Percentiles rank a stretch among this genome's conserved stretches.
phyloP scores from a whole-genome alignment of 1,139 yeast genomes.

The Yamadazyma kanchanaburiensis region DNA sequence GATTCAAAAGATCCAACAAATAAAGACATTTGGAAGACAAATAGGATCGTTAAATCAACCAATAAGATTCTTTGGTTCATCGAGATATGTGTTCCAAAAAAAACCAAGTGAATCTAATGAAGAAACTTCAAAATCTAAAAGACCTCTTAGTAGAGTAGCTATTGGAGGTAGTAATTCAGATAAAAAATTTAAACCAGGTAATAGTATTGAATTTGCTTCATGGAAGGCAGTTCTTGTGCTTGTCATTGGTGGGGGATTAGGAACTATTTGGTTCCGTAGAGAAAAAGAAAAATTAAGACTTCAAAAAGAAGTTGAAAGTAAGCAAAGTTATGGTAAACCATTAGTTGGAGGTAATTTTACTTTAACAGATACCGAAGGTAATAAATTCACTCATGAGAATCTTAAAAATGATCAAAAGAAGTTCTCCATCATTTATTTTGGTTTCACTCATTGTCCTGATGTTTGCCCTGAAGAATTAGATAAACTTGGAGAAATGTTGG shows the following conservation, averaged over 20 bases:
- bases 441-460: constrained; percentile 96
- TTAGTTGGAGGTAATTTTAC: constrained; percentile 88
- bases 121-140: too few species aligned
- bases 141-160: constrained; percentile 50
- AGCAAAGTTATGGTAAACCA: constrained; percentile 88
- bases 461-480: constrained; percentile 97
- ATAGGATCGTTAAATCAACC: too few species aligned
- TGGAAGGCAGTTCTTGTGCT: constrained; percentile 81
- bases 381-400: constrained; percentile 71
- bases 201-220: constrained; percentile 67
- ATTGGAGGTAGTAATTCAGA: constrained; percentile 35
- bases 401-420: constrained; percentile 47
- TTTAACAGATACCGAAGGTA: constrained; percentile 66
- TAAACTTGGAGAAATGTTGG: constrained; percentile 77
- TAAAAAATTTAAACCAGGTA: constrained; percentile 30
- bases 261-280: constrained; percentile 63
- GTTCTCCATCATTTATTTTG: constrained; percentile 83
- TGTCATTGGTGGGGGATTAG: constrained; percentile 63
- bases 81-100: too few species aligned
- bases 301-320: constrained; percentile 78
- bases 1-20: too few species aligned
- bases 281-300: constrained; percentile 74
- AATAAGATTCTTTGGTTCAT: too few species aligned
- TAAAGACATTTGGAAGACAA: too few species aligned
- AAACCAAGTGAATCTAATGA: too few species aligned